A percentile compares a stretch with the other conserved stretches of the same genome.
Conservation (phyloP, 2,329 filamentous ascomycete genomes). For the Gaeumannomyces tritici region DNA sequence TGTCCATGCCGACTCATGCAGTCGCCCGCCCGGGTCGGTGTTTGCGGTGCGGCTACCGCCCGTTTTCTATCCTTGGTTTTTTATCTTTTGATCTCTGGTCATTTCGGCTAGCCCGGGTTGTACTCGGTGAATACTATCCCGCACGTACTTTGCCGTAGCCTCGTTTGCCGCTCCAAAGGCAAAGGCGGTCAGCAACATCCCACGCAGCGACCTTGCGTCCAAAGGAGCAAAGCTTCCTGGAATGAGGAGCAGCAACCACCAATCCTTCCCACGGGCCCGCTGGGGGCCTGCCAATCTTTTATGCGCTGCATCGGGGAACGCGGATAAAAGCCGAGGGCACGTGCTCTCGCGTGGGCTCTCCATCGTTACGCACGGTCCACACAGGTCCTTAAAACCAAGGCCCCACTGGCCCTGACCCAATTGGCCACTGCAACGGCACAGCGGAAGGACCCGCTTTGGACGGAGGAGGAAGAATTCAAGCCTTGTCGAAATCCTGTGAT, state of each 20-base stretch:
- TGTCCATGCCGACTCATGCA: background rate
- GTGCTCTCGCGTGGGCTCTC: background rate
- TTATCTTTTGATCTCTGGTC: background rate
- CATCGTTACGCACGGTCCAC: background rate
- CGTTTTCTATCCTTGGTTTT: background rate
- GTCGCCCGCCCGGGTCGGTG: too few species aligned
- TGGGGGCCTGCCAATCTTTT: too few species aligned
- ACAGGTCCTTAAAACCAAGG: background rate
- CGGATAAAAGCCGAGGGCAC: background rate
- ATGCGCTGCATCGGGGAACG: too few species aligned
- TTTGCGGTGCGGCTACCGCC: background rate
- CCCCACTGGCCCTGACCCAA: background rate
- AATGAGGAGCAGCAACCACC: background rate
- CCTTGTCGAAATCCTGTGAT: background rate
- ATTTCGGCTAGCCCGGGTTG: background rate
- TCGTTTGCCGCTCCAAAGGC: background rate
- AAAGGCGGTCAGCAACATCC: background rate
- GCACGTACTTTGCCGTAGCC: background rate
- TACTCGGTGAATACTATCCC: too few species aligned
- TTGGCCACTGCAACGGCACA: background rate
- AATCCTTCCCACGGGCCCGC: too few species aligned
- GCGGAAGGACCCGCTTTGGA: background rate
- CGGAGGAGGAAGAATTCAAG: background rate
- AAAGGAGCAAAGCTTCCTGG: background rate
- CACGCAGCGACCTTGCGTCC: too few species aligned